Percentiles rank a stretch among this genome's conserved stretches.
These are phyloP conservation scores for Hymenoscyphus repandus DNA, from an alignment of 2,329 filamentous ascomycete genomes.

Conservation along the genomic window DNA sequence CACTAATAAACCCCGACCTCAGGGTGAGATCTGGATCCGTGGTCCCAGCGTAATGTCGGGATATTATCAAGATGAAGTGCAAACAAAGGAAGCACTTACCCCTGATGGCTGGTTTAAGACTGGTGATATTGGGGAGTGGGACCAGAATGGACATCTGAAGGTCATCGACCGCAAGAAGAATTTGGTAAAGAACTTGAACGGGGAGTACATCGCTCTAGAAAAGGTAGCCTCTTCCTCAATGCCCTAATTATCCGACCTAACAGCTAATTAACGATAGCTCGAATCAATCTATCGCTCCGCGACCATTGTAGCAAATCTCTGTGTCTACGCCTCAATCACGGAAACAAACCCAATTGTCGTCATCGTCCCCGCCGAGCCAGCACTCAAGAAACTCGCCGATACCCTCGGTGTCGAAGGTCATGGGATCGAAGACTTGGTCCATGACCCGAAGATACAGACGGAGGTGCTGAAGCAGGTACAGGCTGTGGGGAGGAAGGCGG, in stretches of 20 bases:
- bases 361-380: slow-evolving; percentile 62
- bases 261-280: slow-evolving; percentile 43
- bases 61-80: slow-evolving; percentile 80
- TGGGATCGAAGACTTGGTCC: slow-evolving; percentile 49
- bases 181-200: slow-evolving; percentile 86
- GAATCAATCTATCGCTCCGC: slow-evolving; percentile 83
- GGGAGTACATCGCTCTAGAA: slow-evolving; percentile 95
- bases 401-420: slow-evolving; percentile 56
- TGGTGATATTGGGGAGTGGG: slow-evolving; percentile 77
- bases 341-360: slow-evolving; percentile 76
- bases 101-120: slow-evolving; percentile 84
- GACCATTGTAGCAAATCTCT: slow-evolving; percentile 73
- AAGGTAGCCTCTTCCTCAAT: slow-evolving; percentile 41
- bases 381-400: slow-evolving; percentile 51
- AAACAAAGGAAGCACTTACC: slow-evolving; percentile 69
- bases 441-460: slow-evolving; percentile 56
- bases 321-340: slow-evolving; percentile 72
- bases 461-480: slow-evolving; percentile 64
- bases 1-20: slow-evolving; percentile 57
- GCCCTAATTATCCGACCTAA: slow-evolving; percentile 3
- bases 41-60: slow-evolving; percentile 67
- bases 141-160: slow-evolving; percentile 63
- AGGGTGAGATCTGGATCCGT: slow-evolving; percentile 87
- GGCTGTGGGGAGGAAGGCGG: slow-evolving; percentile 55
- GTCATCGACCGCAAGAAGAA: slow-evolving; percentile 90